A percentile compares a stretch with the other conserved stretches of the same genome.
Conservation (phyloP, 768 basidiomycete genomes). For the Plicaturopsis crispa region DNA sequence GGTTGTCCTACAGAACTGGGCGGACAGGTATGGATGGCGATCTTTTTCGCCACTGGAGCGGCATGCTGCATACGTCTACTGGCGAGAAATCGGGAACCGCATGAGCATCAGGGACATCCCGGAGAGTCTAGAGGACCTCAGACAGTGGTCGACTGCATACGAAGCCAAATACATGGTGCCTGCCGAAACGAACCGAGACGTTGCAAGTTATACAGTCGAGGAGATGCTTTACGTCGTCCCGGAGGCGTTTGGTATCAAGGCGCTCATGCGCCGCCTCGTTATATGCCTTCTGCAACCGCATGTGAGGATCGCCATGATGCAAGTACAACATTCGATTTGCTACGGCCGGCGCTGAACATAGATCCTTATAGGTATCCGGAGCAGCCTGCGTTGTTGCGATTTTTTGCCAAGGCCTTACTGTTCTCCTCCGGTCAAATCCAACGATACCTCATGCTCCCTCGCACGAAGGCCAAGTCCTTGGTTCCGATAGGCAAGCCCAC, state of each 20-base stretch:
- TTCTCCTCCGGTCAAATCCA: constrained; percentile 22
- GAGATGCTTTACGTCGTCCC: constrained; percentile 34
- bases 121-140: constrained; percentile 26
- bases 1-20: constrained; percentile 34
- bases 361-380: constrained; percentile 23
- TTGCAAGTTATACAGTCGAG: constrained; percentile 31
- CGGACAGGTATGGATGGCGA: constrained; percentile 36
- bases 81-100: constrained; percentile 35
- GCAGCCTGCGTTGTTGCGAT: constrained; percentile 26
- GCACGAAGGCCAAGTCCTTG: constrained; percentile 13
- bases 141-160: constrained; percentile 34
- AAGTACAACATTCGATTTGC: constrained; percentile 8
- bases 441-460: constrained; percentile 31
- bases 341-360: background rate
- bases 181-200: constrained; percentile 27
- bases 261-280: constrained; percentile 24
- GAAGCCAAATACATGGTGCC: constrained; percentile 35
- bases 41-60: constrained; percentile 33
- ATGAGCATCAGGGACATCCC: constrained; percentile 45
- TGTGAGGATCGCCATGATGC: constrained; percentile 45
- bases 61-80: constrained; percentile 30
- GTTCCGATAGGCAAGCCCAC: constrained; percentile 18
- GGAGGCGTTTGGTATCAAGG: constrained; percentile 26
- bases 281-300: constrained; percentile 33
- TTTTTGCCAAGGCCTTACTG: constrained; percentile 17